Evolutionary conservation across 306 rosid genomes (phyloP).

Genomic region (Hylodesmum podocarpum): DNA sequence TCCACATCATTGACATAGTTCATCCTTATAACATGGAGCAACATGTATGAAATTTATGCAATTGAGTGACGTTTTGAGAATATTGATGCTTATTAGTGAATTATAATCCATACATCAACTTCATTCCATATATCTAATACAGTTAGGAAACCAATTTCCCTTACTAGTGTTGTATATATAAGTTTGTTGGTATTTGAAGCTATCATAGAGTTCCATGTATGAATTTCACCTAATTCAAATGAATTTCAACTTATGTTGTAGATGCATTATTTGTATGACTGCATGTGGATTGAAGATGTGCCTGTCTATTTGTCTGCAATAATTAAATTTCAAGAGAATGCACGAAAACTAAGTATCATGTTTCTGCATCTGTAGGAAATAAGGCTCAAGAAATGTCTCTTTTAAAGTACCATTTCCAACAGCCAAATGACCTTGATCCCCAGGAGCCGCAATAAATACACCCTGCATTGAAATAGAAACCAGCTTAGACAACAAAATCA

Average conservation of each 20-base stretch:
- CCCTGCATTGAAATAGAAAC: constrained; percentile 49
- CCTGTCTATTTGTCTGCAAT: background rate
- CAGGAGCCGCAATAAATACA: constrained; percentile 37
- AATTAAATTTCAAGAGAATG: constrained; percentile 4
- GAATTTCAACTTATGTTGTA: background rate
- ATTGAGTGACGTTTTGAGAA: background rate
- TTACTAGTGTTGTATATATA: background rate
- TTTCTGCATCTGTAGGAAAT: background rate
- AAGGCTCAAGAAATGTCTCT: background rate
- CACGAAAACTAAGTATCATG: background rate
- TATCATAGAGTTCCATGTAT: background rate
- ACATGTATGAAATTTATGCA: background rate
- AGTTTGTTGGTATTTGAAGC: background rate
- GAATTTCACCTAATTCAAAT: background rate
- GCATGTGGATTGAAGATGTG: background rate
- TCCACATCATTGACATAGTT: background rate
- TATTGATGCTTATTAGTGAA: background rate
- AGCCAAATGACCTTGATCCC: constrained; percentile 52
- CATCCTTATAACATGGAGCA: background rate
- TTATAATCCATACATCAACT: background rate
- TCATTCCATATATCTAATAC: background rate
- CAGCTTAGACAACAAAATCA: background rate
- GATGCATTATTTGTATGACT: background rate
- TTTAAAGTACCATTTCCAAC: constrained; percentile 57
- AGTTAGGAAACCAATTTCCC: background rate